Evolutionary conservation across 768 basidiomycete genomes (phyloP).

Genomic region (Mycena amicta): DNA sequence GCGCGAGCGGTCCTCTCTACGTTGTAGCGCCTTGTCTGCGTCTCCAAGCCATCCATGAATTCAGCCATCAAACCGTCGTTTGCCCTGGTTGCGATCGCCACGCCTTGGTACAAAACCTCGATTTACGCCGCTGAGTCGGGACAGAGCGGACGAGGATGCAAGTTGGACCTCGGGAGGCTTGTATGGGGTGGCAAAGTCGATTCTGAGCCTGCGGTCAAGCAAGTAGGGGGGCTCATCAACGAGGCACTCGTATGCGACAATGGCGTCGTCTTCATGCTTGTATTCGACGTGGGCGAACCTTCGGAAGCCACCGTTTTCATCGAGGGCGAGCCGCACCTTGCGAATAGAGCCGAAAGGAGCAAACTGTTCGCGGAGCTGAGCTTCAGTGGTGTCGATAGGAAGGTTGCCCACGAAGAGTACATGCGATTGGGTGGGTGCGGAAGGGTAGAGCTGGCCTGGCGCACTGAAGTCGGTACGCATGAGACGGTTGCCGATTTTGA

Average conservation of each 20-base stretch:
- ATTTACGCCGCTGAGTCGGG: too few relatives aligned
- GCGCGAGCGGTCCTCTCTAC: too few relatives aligned
- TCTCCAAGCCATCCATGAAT: too few relatives aligned
- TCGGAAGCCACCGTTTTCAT: conserved; percentile 38
- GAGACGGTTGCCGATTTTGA: conserved; percentile 10
- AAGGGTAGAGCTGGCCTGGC: not conserved
- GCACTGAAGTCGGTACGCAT: conserved; percentile 29
- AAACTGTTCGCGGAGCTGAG: conserved; percentile 44
- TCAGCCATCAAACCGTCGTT: too few relatives aligned
- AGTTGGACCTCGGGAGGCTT: too few relatives aligned
- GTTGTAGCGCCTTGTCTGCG: too few relatives aligned
- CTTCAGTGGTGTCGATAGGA: conserved; percentile 46
- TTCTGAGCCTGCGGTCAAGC: conserved; percentile 44
- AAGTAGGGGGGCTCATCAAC: conserved; percentile 51
- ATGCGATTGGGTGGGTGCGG: conserved; percentile 31
- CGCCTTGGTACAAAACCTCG: too few relatives aligned
- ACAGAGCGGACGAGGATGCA: too few relatives aligned
- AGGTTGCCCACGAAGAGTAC: conserved; percentile 54
- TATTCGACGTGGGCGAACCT: conserved; percentile 54
- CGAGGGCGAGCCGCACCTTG: conserved; percentile 36
- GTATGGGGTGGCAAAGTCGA: conserved; percentile 39
- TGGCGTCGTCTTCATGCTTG: conserved; percentile 36
- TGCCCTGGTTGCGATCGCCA: too few relatives aligned
- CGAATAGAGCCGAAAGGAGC: conserved; percentile 44
- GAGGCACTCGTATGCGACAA: conserved; percentile 36